These are phyloP conservation scores for Margaritispora aquatica DNA, from an alignment of 495 filamentous ascomycete species.

Conservation along the genomic window DNA sequence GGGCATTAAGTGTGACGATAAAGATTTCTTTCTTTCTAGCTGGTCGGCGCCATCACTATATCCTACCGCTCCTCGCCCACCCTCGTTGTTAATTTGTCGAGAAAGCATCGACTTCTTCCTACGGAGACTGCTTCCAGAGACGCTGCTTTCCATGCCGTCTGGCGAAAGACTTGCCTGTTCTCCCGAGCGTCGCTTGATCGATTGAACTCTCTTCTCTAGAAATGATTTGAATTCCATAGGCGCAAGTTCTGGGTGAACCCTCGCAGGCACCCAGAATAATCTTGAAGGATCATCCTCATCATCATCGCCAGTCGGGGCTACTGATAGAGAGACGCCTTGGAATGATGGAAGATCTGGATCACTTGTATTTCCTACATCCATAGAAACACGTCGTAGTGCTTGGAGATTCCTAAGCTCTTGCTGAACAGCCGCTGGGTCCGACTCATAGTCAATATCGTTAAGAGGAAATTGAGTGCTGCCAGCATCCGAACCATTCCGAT, in stretches of 20 bases:
- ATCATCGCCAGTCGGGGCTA: slow-evolving; percentile 68
- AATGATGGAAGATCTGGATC: slow-evolving; percentile 93
- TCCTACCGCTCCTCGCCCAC: slow-evolving; percentile 51
- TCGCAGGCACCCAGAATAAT: slow-evolving; percentile 92
- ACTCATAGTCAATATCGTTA: slow-evolving; percentile 88
- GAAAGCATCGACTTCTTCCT: slow-evolving; percentile 97
- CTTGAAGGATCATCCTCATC: slow-evolving; percentile 84
- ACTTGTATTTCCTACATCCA: slow-evolving; percentile 87
- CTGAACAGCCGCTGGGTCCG: slow-evolving; percentile 82
- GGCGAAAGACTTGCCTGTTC: slow-evolving; percentile 59
- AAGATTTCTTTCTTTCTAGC: slow-evolving; percentile 69
- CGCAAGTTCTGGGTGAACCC: slow-evolving; percentile 89
- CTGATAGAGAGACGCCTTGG: slow-evolving; percentile 50
- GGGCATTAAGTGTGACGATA: slow-evolving; percentile 39
- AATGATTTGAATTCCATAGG: slow-evolving; percentile 97
- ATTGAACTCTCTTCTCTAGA: slow-evolving; percentile 83
- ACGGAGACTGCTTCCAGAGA: slow-evolving; percentile 54
- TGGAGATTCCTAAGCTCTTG: slow-evolving; percentile 95
- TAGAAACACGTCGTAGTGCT: slow-evolving; percentile 93
- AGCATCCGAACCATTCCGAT: slow-evolving; percentile 15
- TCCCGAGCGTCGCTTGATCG: slow-evolving; percentile 78
- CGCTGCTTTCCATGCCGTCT: slow-evolving; percentile 54
- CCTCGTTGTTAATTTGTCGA: slow-evolving; percentile 73
- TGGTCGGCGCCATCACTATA: slow-evolving; percentile 87
- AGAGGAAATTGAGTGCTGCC: slow-evolving; percentile 46